A percentile compares a stretch with the other conserved stretches of the same genome.
Conservation (phyloP, 129 eudicot genomes). For the Chrysanthemum makinoi region DNA sequence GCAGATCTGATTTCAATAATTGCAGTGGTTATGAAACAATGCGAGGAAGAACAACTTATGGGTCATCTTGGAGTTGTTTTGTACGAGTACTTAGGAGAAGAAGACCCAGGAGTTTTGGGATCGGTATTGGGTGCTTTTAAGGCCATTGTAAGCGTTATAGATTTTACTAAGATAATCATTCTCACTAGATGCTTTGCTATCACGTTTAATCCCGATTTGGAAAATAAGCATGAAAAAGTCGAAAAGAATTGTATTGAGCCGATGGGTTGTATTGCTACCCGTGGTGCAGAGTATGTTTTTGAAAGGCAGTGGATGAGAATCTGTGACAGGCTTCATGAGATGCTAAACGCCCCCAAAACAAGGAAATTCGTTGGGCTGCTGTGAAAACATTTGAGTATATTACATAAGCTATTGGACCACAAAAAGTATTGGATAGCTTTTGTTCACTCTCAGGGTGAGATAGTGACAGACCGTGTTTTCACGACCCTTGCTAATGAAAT, state of each 20-base stretch:
- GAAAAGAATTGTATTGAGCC: constrained; percentile 95
- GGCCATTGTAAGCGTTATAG: constrained; percentile 89
- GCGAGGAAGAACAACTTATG: constrained; percentile 95
- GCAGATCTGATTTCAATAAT: constrained; percentile 84
- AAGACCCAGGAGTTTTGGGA: constrained; percentile 94
- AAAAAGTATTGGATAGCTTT: constrained; percentile 83
- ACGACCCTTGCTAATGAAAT: constrained; percentile 95
- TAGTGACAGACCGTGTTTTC: constrained; percentile 95
- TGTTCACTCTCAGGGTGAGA: constrained; percentile 85
- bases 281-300: constrained; percentile 97
- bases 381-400: constrained; percentile 97
- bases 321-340: constrained; percentile 90
- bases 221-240: constrained; percentile 94
- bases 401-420: constrained; percentile 97
- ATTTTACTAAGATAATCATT: constrained; percentile 97
- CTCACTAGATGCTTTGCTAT: constrained; percentile 84
- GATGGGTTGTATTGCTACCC: constrained; percentile 93
- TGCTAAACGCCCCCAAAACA: constrained; percentile 90
- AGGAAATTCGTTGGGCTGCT: constrained; percentile 89
- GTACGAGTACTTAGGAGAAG: constrained; percentile 94
- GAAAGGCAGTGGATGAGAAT: constrained; percentile 97
- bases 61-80: constrained; percentile 96
- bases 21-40: constrained; percentile 95
- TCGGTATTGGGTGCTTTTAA: constrained; percentile 91
- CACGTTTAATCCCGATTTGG: constrained; percentile 84